Percentiles rank a stretch among this genome's conserved stretches.
phyloP scores from a whole-genome alignment of 2,329 filamentous ascomycete species.

The Neopestalotiopsis sp. region DNA sequence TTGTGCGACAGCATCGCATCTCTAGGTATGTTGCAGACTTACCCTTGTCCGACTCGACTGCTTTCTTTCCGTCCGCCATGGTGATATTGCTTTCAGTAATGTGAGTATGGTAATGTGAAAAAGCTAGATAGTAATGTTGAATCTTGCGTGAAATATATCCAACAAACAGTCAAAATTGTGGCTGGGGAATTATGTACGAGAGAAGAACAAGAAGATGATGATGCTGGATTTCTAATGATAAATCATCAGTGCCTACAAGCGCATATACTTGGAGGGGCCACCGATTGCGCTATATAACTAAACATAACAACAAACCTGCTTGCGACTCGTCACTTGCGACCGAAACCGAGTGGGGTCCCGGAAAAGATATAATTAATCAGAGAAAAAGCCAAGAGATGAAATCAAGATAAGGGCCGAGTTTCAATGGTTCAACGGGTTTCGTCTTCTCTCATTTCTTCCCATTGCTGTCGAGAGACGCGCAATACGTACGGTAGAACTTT shows the following conservation, averaged over 20 bases:
- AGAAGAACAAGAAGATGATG: neutral
- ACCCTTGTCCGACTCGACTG: slow-evolving; percentile 38
- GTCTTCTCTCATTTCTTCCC: neutral
- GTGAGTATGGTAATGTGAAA: too few species aligned
- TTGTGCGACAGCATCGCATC: too few species aligned
- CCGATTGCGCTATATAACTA: neutral
- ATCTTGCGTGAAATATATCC: neutral
- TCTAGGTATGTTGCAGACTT: slow-evolving; percentile 10
- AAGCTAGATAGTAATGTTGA: too few species aligned
- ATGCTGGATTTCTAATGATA: neutral
- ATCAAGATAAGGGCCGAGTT: neutral
- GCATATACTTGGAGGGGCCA: neutral
- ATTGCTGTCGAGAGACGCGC: neutral
- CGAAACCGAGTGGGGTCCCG: neutral
- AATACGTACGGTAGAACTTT: neutral
- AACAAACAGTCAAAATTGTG: neutral
- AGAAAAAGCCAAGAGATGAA: neutral
- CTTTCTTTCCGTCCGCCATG: slow-evolving; percentile 40
- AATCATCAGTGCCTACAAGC: slow-evolving; percentile 1
- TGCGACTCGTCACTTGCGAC: neutral
- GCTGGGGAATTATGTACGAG: neutral
- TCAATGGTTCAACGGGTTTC: neutral
- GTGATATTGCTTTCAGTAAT: neutral
- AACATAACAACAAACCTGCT: neutral
- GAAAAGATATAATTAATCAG: neutral